Percentiles rank a stretch among this genome's conserved stretches.
Evolutionary conservation across 805 yeast genomes (phyloP).

Genomic region (Hanseniaspora mollemarum): DNA sequence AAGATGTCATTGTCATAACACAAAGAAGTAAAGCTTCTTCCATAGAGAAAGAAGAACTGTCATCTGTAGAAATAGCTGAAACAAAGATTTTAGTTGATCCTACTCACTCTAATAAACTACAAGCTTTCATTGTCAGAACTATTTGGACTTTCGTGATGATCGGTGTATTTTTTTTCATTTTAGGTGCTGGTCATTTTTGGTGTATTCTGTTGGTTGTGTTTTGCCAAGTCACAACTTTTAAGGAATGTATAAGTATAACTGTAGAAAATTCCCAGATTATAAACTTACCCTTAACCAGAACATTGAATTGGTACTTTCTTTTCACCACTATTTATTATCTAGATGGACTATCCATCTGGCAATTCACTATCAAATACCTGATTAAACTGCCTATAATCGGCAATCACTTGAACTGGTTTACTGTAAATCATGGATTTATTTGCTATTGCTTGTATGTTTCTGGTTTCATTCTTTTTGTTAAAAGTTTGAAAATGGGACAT

Average conservation of each 20-base stretch:
- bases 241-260: constrained; percentile 80
- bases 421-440: constrained; percentile 70
- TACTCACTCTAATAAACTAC: constrained; percentile 25
- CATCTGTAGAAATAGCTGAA: constrained; percentile 15
- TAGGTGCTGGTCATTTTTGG: constrained; percentile 78
- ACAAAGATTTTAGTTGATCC: constrained; percentile 13
- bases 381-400: constrained; percentile 28
- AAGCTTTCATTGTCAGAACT: constrained; percentile 75
- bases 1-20: not conserved
- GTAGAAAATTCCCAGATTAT: constrained; percentile 69
- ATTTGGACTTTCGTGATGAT: constrained; percentile 93
- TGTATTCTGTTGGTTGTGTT: constrained; percentile 58
- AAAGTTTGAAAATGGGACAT: constrained; percentile 77
- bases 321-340: constrained; percentile 78
- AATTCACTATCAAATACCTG: constrained; percentile 45
- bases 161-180: constrained; percentile 50
- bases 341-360: constrained; percentile 73
- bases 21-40: not conserved
- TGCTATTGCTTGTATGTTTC: constrained; percentile 72
- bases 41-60: not conserved
- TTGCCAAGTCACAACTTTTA: constrained; percentile 74
- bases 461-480: constrained; percentile 84
- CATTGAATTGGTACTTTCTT: constrained; percentile 87
- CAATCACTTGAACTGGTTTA: constrained; percentile 40
- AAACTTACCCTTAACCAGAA: constrained; percentile 67